Percentiles rank a stretch among this genome's conserved stretches.
phyloP scores from a whole-genome alignment of 1,284 basidiomycete genomes.

The Microbotryum lychnidis-dioicae region DNA sequence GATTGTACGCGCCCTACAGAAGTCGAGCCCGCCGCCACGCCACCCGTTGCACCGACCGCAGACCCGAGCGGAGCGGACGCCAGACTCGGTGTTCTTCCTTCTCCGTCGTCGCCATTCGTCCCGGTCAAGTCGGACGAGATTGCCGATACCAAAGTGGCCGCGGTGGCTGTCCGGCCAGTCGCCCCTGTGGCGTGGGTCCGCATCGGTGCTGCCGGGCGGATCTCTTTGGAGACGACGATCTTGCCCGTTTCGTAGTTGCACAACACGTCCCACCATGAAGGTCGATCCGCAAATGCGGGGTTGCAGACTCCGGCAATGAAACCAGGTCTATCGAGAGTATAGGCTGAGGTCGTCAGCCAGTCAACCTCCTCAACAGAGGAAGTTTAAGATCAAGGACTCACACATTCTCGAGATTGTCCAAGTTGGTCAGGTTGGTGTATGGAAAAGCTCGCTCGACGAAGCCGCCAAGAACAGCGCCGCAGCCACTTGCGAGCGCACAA shows the following conservation, averaged over 20 bases:
- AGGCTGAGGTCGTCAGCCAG: not conserved
- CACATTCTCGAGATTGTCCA: slow-evolving; percentile 83
- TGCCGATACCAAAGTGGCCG: no score
- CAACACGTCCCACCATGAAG: slow-evolving; percentile 77
- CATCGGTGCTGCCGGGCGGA: slow-evolving; percentile 44
- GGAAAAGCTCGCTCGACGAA: slow-evolving; percentile 86
- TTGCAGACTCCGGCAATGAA: slow-evolving; percentile 96
- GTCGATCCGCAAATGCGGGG: slow-evolving; percentile 81
- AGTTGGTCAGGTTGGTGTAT: slow-evolving; percentile 78
- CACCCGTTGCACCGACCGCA: no score
- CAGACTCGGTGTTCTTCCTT: no score
- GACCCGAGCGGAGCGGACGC: no score
- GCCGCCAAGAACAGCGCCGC: slow-evolving; percentile 73
- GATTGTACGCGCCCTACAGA: slow-evolving; percentile 43
- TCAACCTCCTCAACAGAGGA: not conserved
- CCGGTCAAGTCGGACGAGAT: no score
- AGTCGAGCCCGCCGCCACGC: no score
- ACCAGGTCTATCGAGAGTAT: slow-evolving; percentile 53
- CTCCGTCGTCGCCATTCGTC: no score
- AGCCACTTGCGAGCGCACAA: slow-evolving; percentile 82
- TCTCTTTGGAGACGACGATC: slow-evolving; percentile 77
- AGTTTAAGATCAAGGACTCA: slow-evolving; percentile 43
- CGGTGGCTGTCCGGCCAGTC: no score
- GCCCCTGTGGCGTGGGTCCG: no score
- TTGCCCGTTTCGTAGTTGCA: slow-evolving; percentile 80